These are phyloP conservation scores for Hortiboletus flavorubellus DNA, from an alignment of 768 basidiomycete species.

Conservation along the genomic window DNA sequence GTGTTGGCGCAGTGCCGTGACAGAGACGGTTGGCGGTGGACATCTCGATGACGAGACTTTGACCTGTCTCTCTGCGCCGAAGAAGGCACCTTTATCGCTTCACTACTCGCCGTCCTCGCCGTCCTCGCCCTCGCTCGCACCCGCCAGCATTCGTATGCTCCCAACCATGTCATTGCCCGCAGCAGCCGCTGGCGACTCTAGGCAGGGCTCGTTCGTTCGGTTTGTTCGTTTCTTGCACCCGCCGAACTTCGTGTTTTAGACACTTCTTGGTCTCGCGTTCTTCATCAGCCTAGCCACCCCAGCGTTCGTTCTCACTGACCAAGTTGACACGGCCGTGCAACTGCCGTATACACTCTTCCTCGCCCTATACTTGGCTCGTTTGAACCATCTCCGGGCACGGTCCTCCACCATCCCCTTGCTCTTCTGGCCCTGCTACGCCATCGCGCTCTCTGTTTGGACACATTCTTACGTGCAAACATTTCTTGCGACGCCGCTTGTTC, in stretches of 20 bases:
- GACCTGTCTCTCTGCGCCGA: conserved; percentile 84
- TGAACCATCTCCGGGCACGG: conserved; percentile 69
- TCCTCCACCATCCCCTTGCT: conserved; percentile 68
- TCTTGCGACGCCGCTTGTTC: conserved; percentile 36
- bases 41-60: conserved; percentile 60
- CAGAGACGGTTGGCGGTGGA: conserved; percentile 60
- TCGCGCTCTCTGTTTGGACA: conserved; percentile 50
- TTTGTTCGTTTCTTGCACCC: background rate
- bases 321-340: conserved; percentile 38
- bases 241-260: conserved; percentile 34
- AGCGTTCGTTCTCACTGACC: conserved; percentile 35
- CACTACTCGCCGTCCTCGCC: conserved; percentile 46
- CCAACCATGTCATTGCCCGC: conserved; percentile 34
- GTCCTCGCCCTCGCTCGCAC: conserved; percentile 41
- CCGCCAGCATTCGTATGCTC: conserved; percentile 26
- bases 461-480: conserved; percentile 49
- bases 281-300: conserved; percentile 44
- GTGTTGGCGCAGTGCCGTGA: conserved; percentile 43
- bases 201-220: conserved; percentile 73
- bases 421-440: conserved; percentile 75
- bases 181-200: conserved; percentile 51
- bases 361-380: conserved; percentile 50
- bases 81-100: conserved; percentile 61
- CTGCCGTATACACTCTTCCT: conserved; percentile 50
- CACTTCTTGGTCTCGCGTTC: conserved; percentile 45